A percentile compares a stretch with the other conserved stretches of the same genome.
phyloP scores from a whole-genome alignment of 306 rosid species.

The Malus asiatica region DNA sequence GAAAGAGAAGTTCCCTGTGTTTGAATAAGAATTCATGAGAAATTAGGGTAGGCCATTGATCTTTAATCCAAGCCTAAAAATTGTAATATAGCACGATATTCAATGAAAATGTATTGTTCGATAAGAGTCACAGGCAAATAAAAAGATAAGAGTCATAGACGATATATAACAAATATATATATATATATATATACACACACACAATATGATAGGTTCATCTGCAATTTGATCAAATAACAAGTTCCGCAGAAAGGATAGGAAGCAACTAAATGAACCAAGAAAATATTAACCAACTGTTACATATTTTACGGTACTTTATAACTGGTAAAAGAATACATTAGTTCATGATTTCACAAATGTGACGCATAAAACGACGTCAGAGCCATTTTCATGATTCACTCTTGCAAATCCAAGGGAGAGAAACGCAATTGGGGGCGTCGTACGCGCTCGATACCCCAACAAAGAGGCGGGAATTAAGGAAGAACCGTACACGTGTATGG shows the following conservation, averaged over 20 bases:
- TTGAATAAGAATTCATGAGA: too few species aligned
- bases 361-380: slow-evolving; percentile 24
- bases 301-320: not conserved
- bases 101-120: too few species aligned
- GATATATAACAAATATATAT: too few species aligned
- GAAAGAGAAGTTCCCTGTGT: too few species aligned
- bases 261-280: not conserved
- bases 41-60: too few species aligned
- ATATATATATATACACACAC: accelerated
- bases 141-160: too few species aligned
- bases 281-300: not conserved
- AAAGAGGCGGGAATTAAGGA: slow-evolving; percentile 20
- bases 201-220: not conserved
- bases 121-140: too few species aligned
- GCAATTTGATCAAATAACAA: too few species aligned
- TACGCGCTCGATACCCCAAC: not conserved
- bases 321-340: not conserved
- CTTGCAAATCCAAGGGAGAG: not conserved
- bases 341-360: not conserved
- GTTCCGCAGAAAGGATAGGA: not conserved
- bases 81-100: too few species aligned
- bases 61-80: too few species aligned
- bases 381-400: not conserved
- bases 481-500: slow-evolving; percentile 9
- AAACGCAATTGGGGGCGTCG: not conserved